These are phyloP conservation scores for Lipomyces yamadae DNA, from an alignment of 805 yeast genomes.

Conservation along the genomic window DNA sequence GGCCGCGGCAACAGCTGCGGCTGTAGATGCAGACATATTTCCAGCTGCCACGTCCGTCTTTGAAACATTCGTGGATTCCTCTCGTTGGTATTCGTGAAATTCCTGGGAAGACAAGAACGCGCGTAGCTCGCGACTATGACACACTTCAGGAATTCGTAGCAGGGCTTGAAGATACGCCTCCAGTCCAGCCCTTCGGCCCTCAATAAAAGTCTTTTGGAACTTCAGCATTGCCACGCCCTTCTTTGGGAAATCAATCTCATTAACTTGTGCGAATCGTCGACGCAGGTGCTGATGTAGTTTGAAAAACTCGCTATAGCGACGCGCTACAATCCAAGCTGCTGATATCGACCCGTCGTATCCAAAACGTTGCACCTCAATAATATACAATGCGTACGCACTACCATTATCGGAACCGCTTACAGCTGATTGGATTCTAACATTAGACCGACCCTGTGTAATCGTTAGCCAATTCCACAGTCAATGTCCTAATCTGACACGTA, in stretches of 20 bases:
- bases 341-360: constrained; percentile 51
- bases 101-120: constrained; percentile 69
- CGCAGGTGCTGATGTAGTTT: constrained; percentile 69
- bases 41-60: constrained; percentile 5
- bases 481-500: constrained; percentile 47
- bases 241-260: constrained; percentile 56
- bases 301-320: constrained; percentile 84
- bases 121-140: constrained; percentile 73
- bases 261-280: constrained; percentile 56
- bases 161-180: constrained; percentile 66
- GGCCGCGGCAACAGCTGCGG: constrained; percentile 26
- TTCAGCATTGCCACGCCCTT: constrained; percentile 63
- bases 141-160: constrained; percentile 67
- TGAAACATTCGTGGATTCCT: neutral
- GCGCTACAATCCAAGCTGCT: constrained; percentile 89
- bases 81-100: constrained; percentile 18
- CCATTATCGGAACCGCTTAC: constrained; percentile 59
- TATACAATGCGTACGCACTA: constrained; percentile 68
- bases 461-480: neutral
- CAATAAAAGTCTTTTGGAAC: constrained; percentile 68
- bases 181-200: constrained; percentile 63
- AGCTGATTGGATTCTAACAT: constrained; percentile 50
- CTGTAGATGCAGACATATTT: constrained; percentile 17
- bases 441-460: constrained; percentile 37
- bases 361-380: constrained; percentile 72